Conservation (phyloP, 1,139 yeast species). For the Geotrichum phurueaensis region DNA sequence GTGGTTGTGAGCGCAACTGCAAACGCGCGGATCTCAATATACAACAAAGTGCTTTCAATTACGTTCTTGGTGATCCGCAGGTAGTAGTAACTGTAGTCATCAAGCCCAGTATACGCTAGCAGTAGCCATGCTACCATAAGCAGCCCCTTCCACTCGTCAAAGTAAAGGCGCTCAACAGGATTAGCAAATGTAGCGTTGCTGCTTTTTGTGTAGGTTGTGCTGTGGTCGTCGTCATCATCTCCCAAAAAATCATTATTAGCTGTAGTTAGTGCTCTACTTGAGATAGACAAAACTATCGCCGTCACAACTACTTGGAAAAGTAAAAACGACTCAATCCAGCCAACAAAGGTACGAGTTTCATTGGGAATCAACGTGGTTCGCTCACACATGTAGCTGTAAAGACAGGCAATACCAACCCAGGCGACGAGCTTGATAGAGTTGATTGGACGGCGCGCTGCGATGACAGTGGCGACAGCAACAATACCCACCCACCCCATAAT, state of each 20-base stretch:
- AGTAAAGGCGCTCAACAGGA: background rate
- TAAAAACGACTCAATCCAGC: background rate
- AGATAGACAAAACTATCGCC: background rate
- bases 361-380: background rate
- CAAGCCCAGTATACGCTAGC: background rate
- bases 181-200: background rate
- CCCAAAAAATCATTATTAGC: background rate
- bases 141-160: constrained; percentile 4
- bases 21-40: background rate
- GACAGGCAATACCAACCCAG: background rate
- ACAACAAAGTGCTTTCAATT: background rate
- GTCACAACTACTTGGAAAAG: background rate
- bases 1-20: background rate
- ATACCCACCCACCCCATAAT: background rate
- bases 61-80: background rate
- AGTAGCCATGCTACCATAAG: constrained; percentile 2
- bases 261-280: background rate
- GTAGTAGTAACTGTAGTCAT: background rate
- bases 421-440: background rate
- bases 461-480: background rate
- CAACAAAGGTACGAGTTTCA: background rate
- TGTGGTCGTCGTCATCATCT: background rate
- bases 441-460: background rate
- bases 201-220: background rate
- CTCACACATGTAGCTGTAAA: background rate